Conservation (phyloP, 2,329 filamentous ascomycete genomes). For the Colletotrichum lentis region DNA sequence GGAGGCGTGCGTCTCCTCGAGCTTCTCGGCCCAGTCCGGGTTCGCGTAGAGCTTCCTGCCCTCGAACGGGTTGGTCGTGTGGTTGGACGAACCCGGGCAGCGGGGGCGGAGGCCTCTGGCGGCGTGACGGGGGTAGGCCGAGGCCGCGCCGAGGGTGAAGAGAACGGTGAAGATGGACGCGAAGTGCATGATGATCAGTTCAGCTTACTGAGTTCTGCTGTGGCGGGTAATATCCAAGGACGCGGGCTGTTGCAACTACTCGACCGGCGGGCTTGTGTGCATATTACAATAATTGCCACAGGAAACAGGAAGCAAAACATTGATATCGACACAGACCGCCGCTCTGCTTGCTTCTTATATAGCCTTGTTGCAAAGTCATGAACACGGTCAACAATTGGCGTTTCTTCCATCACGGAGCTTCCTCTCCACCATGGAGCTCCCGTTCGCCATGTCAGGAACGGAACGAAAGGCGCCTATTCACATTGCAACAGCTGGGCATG, state of each 20-base stretch:
- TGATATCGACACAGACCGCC: not conserved
- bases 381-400: not conserved
- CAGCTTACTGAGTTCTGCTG: not conserved
- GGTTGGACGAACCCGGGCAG: slow-evolving; percentile 9
- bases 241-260: not conserved
- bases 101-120: slow-evolving; percentile 19
- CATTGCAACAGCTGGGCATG: slow-evolving; percentile 9
- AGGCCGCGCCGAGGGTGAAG: slow-evolving; percentile 32
- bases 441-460: slow-evolving; percentile 21
- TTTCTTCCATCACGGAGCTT: not conserved
- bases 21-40: slow-evolving; percentile 53
- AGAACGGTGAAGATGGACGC: slow-evolving; percentile 35
- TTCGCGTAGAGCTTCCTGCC: slow-evolving; percentile 59
- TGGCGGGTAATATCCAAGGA: not conserved
- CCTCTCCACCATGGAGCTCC: not conserved
- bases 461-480: slow-evolving; percentile 16
- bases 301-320: not conserved
- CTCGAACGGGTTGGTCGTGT: slow-evolving; percentile 53
- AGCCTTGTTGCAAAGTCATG: not conserved
- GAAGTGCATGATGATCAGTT: slow-evolving; percentile 31
- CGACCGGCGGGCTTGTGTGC: not conserved
- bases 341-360: not conserved
- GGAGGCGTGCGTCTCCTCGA: slow-evolving; percentile 49
- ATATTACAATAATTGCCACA: no score
- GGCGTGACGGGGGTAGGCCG: slow-evolving; percentile 32